phyloP scores from a whole-genome alignment of 2,329 filamentous ascomycete species.

The Aureobasidium uvarum region DNA sequence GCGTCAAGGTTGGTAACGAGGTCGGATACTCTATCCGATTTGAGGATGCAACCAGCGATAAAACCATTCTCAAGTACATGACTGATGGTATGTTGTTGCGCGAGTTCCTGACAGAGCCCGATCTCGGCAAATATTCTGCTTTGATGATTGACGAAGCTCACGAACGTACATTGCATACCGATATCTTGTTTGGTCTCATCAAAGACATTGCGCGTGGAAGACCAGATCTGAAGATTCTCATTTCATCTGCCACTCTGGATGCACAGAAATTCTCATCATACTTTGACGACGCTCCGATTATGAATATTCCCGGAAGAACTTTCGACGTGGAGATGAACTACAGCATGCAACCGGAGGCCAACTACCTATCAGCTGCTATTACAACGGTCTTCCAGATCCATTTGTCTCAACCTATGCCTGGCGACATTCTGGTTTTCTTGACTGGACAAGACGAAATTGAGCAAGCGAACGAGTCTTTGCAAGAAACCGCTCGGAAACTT shows the following conservation, averaged over 20 bases:
- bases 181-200: slow-evolving; percentile 81
- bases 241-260: slow-evolving; percentile 93
- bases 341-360: slow-evolving; percentile 84
- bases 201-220: slow-evolving; percentile 84
- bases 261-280: slow-evolving; percentile 88
- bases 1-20: slow-evolving; percentile 82
- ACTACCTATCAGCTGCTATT: slow-evolving; percentile 87
- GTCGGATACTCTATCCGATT: slow-evolving; percentile 96
- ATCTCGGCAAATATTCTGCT: slow-evolving; percentile 76
- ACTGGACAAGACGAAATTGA: slow-evolving; percentile 98
- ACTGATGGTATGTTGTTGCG: slow-evolving; percentile 93
- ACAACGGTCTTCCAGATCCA: slow-evolving; percentile 96
- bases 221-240: slow-evolving; percentile 83
- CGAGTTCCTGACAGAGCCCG: slow-evolving; percentile 85
- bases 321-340: slow-evolving; percentile 93
- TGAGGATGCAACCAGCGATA: slow-evolving; percentile 86
- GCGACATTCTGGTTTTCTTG: slow-evolving; percentile 91
- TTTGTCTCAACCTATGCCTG: slow-evolving; percentile 69
- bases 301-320: slow-evolving; percentile 86
- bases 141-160: slow-evolving; percentile 98
- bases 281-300: slow-evolving; percentile 89
- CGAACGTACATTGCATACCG: slow-evolving; percentile 86
- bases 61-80: slow-evolving; percentile 93
- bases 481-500: slow-evolving; percentile 82
- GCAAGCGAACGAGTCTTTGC: slow-evolving; percentile 75